phyloP scores from a whole-genome alignment of 345 rosid species.

The Heritiera fomes region DNA sequence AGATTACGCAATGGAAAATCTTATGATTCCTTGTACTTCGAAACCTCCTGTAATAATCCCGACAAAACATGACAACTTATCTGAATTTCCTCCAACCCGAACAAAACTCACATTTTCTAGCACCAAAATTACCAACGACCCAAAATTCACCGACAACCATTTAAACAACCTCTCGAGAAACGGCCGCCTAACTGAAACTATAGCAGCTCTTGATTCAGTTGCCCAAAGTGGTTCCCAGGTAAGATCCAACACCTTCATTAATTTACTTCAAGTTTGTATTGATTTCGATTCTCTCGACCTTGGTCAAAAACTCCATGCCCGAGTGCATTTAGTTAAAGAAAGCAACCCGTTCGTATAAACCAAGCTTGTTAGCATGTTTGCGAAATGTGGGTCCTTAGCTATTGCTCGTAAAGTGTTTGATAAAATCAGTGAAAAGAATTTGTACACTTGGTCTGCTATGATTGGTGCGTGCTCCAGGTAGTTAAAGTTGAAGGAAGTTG shows the following conservation, averaged over 20 bases:
- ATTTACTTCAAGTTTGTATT: slow-evolving; percentile 63
- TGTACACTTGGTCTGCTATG: slow-evolving; percentile 87
- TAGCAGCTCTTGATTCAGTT: slow-evolving; percentile 53
- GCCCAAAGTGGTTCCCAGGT: slow-evolving; percentile 54
- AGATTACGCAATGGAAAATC: slow-evolving; percentile 48
- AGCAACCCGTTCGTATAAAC: slow-evolving; percentile 55
- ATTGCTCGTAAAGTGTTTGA: slow-evolving; percentile 73
- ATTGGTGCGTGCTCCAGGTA: slow-evolving; percentile 72
- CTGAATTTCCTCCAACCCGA: slow-evolving; percentile 34
- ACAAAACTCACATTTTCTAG: slow-evolving; percentile 28
- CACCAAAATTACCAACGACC: slow-evolving; percentile 26
- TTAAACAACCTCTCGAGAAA: slow-evolving; percentile 50
- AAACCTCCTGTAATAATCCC: slow-evolving; percentile 42
- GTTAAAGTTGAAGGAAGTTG: slow-evolving; percentile 53
- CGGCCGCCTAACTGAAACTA: slow-evolving; percentile 63
- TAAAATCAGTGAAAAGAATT: slow-evolving; percentile 58
- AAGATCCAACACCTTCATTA: slow-evolving; percentile 48
- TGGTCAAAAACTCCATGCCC: slow-evolving; percentile 62
- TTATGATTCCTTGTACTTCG: slow-evolving; percentile 47
- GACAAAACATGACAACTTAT: slow-evolving; percentile 32
- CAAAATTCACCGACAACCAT: slow-evolving; percentile 38
- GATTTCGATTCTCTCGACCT: slow-evolving; percentile 50
- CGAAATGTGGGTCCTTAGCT: slow-evolving; percentile 61
- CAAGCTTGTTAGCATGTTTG: slow-evolving; percentile 70
- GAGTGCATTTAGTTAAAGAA: slow-evolving; percentile 40